A percentile compares a stretch with the other conserved stretches of the same genome.
These are phyloP conservation scores for Geotrichum europaeum DNA, from an alignment of 1,139 yeast species.

Conservation along the genomic window DNA sequence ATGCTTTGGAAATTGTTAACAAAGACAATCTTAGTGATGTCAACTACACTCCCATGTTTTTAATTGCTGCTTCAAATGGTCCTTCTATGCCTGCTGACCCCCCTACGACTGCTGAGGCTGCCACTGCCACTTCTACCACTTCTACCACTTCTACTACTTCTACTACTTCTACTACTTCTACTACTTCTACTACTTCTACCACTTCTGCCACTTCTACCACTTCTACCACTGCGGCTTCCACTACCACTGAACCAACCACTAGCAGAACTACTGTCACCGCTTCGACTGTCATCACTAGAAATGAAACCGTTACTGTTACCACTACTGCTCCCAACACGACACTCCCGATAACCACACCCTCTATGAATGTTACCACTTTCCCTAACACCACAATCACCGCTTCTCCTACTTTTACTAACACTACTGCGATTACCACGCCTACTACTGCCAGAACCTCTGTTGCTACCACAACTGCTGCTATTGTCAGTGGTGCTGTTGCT, in stretches of 20 bases:
- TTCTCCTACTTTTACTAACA: conserved; percentile 15
- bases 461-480: conserved; percentile 12
- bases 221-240: conserved; percentile 15
- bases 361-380: background rate
- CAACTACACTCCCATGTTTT: conserved; percentile 36
- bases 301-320: conserved; percentile 1
- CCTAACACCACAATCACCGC: background rate
- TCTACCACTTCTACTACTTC: conserved; percentile 17
- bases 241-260: background rate
- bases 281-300: conserved; percentile 9
- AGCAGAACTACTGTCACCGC: conserved; percentile 8
- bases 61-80: conserved; percentile 24
- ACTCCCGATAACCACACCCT: background rate
- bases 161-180: conserved; percentile 13
- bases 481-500: conserved; percentile 14
- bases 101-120: conserved; percentile 5
- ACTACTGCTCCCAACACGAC: conserved; percentile 18
- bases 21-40: conserved; percentile 28
- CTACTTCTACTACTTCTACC: conserved; percentile 17
- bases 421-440: conserved; percentile 4
- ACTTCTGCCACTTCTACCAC: conserved; percentile 19
- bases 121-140: conserved; percentile 18
- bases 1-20: conserved; percentile 33
- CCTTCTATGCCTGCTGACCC: conserved; percentile 21
- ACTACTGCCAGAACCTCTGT: conserved; percentile 13